Percentiles rank a stretch among this genome's conserved stretches.
Conservation (phyloP, 148 eudicot genomes). For the Salicornia ramosissima region DNA sequence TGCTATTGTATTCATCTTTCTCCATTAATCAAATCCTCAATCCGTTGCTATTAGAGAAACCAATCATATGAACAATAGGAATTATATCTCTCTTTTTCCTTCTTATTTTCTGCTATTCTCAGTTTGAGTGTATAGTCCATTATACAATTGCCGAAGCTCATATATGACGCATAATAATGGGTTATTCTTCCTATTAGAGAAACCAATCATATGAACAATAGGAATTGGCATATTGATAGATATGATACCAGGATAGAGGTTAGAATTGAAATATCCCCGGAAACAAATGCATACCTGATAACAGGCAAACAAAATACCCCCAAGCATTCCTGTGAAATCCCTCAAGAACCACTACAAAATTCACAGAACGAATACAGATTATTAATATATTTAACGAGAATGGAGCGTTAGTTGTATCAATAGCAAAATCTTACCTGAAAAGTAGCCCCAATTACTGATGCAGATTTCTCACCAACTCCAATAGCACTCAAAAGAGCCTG, state of each 20-base stretch:
- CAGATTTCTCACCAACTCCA: slow-evolving; percentile 96
- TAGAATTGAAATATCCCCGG: not conserved
- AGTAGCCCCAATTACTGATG: slow-evolving; percentile 95
- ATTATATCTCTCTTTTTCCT: too few relatives aligned
- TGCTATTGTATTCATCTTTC: too few relatives aligned
- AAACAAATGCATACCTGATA: slow-evolving; percentile 52
- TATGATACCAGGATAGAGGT: not conserved
- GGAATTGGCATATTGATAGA: not conserved
- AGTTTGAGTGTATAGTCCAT: too few relatives aligned
- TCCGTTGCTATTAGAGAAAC: too few relatives aligned
- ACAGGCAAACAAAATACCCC: slow-evolving; percentile 92
- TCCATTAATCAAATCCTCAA: too few relatives aligned
- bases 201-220: not conserved
- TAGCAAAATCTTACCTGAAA: slow-evolving; percentile 55
- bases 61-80: too few relatives aligned
- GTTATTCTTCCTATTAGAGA: not conserved
- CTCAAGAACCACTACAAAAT: slow-evolving; percentile 86
- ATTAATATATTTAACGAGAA: slow-evolving; percentile 1
- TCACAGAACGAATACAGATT: not conserved
- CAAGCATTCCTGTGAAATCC: slow-evolving; percentile 98
- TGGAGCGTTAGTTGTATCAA: not conserved
- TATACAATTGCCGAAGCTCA: not conserved
- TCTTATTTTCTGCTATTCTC: too few relatives aligned
- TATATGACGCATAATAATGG: not conserved
- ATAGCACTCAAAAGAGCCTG: slow-evolving; percentile 99